Conservation (phyloP, 805 yeast genomes). For the Ogataea siamensis region DNA sequence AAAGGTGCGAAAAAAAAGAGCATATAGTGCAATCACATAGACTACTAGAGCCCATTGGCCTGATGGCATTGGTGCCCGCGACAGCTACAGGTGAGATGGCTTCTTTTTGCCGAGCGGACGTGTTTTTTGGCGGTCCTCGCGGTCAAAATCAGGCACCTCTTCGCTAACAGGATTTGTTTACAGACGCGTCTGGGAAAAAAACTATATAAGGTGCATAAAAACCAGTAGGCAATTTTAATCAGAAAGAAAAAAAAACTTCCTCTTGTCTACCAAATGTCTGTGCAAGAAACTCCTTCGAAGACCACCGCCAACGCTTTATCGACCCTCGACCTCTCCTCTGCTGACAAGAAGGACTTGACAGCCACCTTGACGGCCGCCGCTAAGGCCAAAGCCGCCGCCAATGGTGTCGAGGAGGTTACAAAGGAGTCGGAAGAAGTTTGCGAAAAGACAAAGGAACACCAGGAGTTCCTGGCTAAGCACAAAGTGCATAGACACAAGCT, state of each 20-base stretch:
- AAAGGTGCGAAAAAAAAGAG: neutral
- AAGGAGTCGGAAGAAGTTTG: slow-evolving; percentile 12
- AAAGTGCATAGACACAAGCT: slow-evolving; percentile 69
- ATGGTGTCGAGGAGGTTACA: slow-evolving; percentile 16
- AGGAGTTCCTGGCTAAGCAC: slow-evolving; percentile 57
- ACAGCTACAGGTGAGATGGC: no score
- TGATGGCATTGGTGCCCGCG: no score
- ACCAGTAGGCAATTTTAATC: slow-evolving; percentile 1
- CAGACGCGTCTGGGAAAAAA: slow-evolving; percentile 14
- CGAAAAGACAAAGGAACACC: slow-evolving; percentile 41
- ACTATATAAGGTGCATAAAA: slow-evolving; percentile 12
- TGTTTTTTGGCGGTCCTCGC: neutral
- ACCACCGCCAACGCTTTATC: slow-evolving; percentile 56
- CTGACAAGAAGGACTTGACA: slow-evolving; percentile 42
- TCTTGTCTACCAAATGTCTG: slow-evolving; percentile 38
- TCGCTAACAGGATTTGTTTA: slow-evolving; percentile 12
- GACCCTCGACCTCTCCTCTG: slow-evolving; percentile 45
- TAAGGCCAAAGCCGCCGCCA: slow-evolving; percentile 33
- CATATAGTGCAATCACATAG: no score
- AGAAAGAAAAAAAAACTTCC: slow-evolving; percentile 6
- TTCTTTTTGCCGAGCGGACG: no score
- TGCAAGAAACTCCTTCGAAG: slow-evolving; percentile 71
- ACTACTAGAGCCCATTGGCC: no score
- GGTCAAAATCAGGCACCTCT: neutral
- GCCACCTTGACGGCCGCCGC: slow-evolving; percentile 41